phyloP scores from a whole-genome alignment of 2,329 filamentous ascomycete species.

The Amesomyces nigricolor region DNA sequence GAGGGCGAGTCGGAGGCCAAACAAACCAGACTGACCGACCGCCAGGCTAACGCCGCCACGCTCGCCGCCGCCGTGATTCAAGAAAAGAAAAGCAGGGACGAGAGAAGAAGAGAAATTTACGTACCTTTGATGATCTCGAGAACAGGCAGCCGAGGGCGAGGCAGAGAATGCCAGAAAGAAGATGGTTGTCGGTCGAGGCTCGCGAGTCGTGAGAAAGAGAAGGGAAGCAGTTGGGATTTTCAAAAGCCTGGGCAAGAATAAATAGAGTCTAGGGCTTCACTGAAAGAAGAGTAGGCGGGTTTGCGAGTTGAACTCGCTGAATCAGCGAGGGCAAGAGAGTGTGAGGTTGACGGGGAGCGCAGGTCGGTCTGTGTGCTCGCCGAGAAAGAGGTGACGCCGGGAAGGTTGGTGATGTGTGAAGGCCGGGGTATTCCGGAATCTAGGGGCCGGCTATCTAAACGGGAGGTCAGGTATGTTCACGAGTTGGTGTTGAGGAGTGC shows the following conservation, averaged over 20 bases:
- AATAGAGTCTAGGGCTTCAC: neutral
- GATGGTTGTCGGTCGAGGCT: neutral
- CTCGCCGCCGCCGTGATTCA: neutral
- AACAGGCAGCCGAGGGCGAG: neutral
- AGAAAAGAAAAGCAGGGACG: neutral
- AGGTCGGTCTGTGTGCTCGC: neutral
- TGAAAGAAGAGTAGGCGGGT: conserved; percentile 4
- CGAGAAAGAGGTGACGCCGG: too few relatives aligned
- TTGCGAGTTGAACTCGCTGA: neutral
- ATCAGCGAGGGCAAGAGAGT: neutral
- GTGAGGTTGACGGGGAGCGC: neutral
- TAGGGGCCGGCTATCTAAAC: neutral
- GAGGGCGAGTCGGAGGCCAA: neutral
- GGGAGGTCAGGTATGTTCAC: neutral
- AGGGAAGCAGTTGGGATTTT: neutral
- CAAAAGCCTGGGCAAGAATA: neutral
- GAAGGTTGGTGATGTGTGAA: neutral
- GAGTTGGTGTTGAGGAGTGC: neutral
- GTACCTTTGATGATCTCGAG: conserved; percentile 4
- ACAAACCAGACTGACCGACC: neutral
- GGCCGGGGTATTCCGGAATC: too few relatives aligned
- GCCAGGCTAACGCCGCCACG: neutral
- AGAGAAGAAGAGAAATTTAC: neutral
- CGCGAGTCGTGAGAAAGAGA: conserved; percentile 1
- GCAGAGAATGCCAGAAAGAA: neutral